These are phyloP conservation scores for Fusarium veterinarium DNA, from an alignment of 2,329 filamentous ascomycete species.

Conservation along the genomic window DNA sequence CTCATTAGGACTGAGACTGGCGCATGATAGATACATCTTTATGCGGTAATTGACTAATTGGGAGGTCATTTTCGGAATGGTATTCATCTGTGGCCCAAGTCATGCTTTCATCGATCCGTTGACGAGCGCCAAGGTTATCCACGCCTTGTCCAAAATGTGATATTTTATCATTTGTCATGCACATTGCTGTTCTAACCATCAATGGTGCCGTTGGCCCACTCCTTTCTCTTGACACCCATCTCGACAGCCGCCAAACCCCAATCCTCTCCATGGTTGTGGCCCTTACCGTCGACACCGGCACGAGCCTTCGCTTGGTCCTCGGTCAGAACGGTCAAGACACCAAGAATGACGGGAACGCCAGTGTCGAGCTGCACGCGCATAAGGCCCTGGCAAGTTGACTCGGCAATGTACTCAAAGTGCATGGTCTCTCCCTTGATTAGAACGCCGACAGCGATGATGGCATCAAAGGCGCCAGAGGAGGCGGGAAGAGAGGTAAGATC, in stretches of 20 bases:
- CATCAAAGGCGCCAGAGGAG: constrained; percentile 80
- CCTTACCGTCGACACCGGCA: constrained; percentile 74
- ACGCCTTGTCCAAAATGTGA: not conserved
- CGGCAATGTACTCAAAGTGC: constrained; percentile 99
- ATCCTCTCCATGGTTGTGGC: constrained; percentile 96
- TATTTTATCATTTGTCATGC: constrained; percentile 16
- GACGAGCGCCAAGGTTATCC: not conserved
- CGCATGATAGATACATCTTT: constrained; percentile 48
- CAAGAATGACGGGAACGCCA: constrained; percentile 90
- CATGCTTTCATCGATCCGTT: constrained; percentile 5
- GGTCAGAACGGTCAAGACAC: constrained; percentile 86
- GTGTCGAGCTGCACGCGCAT: constrained; percentile 95
- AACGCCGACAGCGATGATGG: constrained; percentile 93
- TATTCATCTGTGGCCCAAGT: constrained; percentile 5
- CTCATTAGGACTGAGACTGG: constrained; percentile 41
- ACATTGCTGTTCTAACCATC: constrained; percentile 50
- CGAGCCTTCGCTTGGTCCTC: constrained; percentile 89
- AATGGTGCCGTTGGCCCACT: constrained; percentile 80
- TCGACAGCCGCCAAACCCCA: constrained; percentile 97
- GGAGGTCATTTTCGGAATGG: constrained; percentile 30
- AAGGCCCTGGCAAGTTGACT: constrained; percentile 88
- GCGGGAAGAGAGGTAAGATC: constrained; percentile 69
- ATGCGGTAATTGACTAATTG: constrained; percentile 48
- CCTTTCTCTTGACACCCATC: constrained; percentile 86
- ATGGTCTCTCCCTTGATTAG: constrained; percentile 99